phyloP scores from a whole-genome alignment of 768 basidiomycete genomes.

The Lentinula detonsa region DNA sequence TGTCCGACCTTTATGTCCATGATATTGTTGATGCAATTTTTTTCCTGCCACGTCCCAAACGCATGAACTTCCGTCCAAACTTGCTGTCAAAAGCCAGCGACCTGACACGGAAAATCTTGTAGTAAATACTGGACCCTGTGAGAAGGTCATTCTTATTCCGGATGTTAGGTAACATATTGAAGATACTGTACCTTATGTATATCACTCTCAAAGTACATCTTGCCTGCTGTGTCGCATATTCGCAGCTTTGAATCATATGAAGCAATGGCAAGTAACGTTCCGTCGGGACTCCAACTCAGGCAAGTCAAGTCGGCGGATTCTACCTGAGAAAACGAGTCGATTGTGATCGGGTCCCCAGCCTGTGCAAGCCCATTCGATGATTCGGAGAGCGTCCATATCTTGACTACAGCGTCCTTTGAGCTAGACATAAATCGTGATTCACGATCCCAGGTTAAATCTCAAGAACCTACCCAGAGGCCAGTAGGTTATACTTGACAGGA shows the following conservation, averaged over 20 bases:
- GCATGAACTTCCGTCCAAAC: slow-evolving; percentile 71
- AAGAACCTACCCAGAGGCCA: slow-evolving; percentile 65
- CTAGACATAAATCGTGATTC: slow-evolving; percentile 26
- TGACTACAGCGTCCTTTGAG: slow-evolving; percentile 71
- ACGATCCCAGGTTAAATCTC: slow-evolving; percentile 3
- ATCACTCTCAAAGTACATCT: slow-evolving; percentile 52
- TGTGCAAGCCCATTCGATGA: slow-evolving; percentile 18
- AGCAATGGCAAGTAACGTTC: slow-evolving; percentile 68
- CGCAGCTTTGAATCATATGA: slow-evolving; percentile 73
- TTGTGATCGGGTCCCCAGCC: slow-evolving; percentile 30
- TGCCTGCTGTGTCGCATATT: slow-evolving; percentile 56
- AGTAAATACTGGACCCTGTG: slow-evolving; percentile 78
- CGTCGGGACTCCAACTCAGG: slow-evolving; percentile 72
- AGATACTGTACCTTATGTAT: slow-evolving; percentile 54
- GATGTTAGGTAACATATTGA: background rate
- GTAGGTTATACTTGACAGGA: slow-evolving; percentile 47
- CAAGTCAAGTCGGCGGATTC: slow-evolving; percentile 64
- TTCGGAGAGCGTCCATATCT: slow-evolving; percentile 64
- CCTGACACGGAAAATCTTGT: slow-evolving; percentile 72
- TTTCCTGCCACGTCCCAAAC: slow-evolving; percentile 72
- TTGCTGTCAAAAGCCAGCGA: slow-evolving; percentile 68
- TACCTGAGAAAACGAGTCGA: slow-evolving; percentile 44
- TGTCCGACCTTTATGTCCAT: slow-evolving; percentile 54
- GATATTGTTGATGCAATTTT: slow-evolving; percentile 56
- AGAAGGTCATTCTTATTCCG: slow-evolving; percentile 21